Evolutionary conservation across 164 flowering plant genomes (phyloP).

Genomic region (Warburgia ugandensis): DNA sequence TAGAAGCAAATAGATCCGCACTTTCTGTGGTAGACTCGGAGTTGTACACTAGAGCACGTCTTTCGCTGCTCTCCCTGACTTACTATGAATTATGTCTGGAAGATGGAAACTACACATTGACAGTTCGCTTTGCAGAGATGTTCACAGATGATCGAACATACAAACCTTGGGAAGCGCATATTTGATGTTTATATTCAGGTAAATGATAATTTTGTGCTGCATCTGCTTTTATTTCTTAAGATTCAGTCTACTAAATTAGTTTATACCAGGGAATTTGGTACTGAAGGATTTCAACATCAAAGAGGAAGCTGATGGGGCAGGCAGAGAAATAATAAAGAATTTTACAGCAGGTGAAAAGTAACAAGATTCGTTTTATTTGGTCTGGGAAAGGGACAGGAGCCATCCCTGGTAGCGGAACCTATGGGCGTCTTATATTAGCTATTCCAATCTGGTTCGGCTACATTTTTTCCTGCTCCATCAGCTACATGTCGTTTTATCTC

Average conservation of each 20-base stretch:
- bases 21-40: slow-evolving; percentile 18
- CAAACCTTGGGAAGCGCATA: slow-evolving; percentile 59
- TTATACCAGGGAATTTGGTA: slow-evolving; percentile 26
- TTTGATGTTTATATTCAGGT: slow-evolving; percentile 71
- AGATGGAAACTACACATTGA: slow-evolving; percentile 50
- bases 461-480: too few relatives aligned
- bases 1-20: slow-evolving; percentile 12
- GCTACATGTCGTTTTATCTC: too few relatives aligned
- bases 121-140: slow-evolving; percentile 62
- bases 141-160: slow-evolving; percentile 41
- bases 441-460: too few relatives aligned
- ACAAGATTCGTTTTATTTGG: slow-evolving; percentile 43
- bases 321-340: slow-evolving; percentile 17
- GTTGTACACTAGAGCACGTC: slow-evolving; percentile 41
- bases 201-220: not conserved
- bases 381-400: slow-evolving; percentile 41
- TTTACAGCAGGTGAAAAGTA: slow-evolving; percentile 25
- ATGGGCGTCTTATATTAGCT: slow-evolving; percentile 51
- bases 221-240: not conserved
- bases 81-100: slow-evolving; percentile 50
- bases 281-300: slow-evolving; percentile 54
- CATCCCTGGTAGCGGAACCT: slow-evolving; percentile 33
- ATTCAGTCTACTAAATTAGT: not conserved
- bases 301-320: slow-evolving; percentile 40
- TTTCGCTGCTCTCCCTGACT: slow-evolving; percentile 52